These are phyloP conservation scores for Rhodotorula sp. DNA, from an alignment of 1,284 basidiomycete species.

Conservation along the genomic window DNA sequence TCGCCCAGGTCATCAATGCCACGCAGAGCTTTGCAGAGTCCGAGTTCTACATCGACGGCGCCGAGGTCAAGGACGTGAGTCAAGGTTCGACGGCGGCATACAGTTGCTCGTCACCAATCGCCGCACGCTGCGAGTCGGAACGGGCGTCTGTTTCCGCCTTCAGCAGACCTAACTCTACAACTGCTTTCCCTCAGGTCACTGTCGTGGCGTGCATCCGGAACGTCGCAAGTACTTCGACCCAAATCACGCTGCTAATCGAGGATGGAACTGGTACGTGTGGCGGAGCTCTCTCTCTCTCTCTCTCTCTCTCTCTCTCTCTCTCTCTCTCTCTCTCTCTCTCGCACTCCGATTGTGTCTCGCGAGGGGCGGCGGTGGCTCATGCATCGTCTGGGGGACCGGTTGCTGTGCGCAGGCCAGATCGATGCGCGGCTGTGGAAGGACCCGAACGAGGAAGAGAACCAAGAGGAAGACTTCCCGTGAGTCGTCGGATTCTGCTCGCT, in stretches of 20 bases:
- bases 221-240: slow-evolving; percentile 72
- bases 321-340: background rate
- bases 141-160: too few species aligned
- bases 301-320: too few species aligned
- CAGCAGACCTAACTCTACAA: too few species aligned
- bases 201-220: slow-evolving; percentile 79
- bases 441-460: slow-evolving; percentile 55
- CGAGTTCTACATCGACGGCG: slow-evolving; percentile 78
- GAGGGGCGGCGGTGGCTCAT: too few species aligned
- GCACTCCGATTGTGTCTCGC: too few species aligned
- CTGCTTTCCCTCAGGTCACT: slow-evolving; percentile 50
- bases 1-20: slow-evolving; percentile 74
- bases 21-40: slow-evolving; percentile 81
- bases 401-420: slow-evolving; percentile 5
- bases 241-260: slow-evolving; percentile 75
- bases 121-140: too few species aligned
- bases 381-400: too few species aligned
- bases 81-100: background rate
- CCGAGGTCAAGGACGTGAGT: slow-evolving; percentile 75
- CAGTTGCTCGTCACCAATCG: background rate
- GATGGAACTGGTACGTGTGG: slow-evolving; percentile 70
- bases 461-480: slow-evolving; percentile 47
- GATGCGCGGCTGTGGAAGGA: slow-evolving; percentile 67
- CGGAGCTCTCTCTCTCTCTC: too few species aligned
- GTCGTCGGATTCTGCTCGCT: background rate